Base-by-base conservation (phyloP, 345 rosid genomes). In the Acer campestre region DNA sequence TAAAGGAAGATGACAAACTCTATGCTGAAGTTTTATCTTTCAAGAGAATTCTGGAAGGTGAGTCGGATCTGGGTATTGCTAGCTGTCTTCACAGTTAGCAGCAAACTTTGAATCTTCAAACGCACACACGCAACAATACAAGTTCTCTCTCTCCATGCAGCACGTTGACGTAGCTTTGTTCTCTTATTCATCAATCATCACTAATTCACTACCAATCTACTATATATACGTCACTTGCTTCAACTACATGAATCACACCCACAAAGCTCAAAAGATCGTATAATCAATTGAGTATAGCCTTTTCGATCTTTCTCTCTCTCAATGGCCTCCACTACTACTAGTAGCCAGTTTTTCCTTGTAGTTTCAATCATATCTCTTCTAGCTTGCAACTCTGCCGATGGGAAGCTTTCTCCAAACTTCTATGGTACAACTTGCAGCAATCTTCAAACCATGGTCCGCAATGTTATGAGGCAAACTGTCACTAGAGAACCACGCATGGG, bases 371-470 rank as follows among this genome's bases (percentile, higher is more conserved):
- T 49, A 9, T 12, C 76, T 4, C 55, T 78, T 7, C 31, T 80
- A 6, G 51, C 16, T 48, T 63, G 18, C 66, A 11, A 71, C 25
- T 18, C 63, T 12, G 49, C 79, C 56, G 7, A 42, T 42, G 88
- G 86, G 0, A 85, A 85, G 73, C 88, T 87, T 42, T 77, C 88
- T 22, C 42, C 81, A 5, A 80, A 31, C 77, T 87, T 83, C 70
- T 87, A 85, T 23, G 81, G 78, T 38, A 61, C 25, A 25, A 49
- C 81, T 46, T 87, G 90, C 70, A 85, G 79, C 35, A 81, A 76
- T 35, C 76, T 87, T 9, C 81, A 56, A 23, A 25, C 79, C 66
- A 78, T 85, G 0, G 88, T 85, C 12, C 82, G 78, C 1, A 46
- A 71, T 55, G 84, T 64, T 27, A 81, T 80, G 86, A 46, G 14